Evolutionary conservation across 495 filamentous ascomycete genomes (phyloP).

Genomic region (Penicillium antarcticum): DNA sequence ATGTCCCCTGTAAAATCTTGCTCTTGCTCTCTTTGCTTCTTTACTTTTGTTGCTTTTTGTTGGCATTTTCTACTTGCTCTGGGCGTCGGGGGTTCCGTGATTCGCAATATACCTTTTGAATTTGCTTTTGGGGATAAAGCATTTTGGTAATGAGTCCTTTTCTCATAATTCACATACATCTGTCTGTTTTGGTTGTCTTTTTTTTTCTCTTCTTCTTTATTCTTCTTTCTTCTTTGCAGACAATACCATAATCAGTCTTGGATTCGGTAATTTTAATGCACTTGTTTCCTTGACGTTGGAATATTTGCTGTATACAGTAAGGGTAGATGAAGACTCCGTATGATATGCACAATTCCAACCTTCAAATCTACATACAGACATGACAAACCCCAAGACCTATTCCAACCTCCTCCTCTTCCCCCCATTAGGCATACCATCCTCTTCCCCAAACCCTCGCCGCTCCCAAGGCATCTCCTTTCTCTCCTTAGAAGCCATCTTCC

Average conservation of each 20-base stretch:
- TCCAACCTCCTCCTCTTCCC: conserved; percentile 35
- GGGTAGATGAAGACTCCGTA: not conserved
- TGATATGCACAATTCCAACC: not conserved
- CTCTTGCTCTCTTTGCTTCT: conserved; percentile 9
- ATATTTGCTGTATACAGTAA: not conserved
- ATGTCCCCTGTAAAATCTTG: conserved; percentile 7
- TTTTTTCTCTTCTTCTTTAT: conserved; percentile 6
- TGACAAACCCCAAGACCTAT: conserved; percentile 6
- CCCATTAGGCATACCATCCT: conserved; percentile 12
- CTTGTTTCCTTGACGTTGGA: not conserved
- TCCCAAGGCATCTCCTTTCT: conserved; percentile 71
- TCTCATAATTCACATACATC: conserved; percentile 10
- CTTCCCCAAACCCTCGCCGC: conserved; percentile 46
- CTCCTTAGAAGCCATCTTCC: conserved; percentile 80
- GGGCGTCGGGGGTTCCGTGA: conserved; percentile 14
- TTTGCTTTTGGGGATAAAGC: conserved; percentile 16
- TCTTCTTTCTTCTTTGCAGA: conserved; percentile 4
- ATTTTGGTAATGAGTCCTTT: conserved; percentile 17
- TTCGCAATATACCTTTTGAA: conserved; percentile 29
- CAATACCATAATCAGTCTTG: not conserved
- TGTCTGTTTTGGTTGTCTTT: conserved; percentile 9
- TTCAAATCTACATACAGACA: not conserved
- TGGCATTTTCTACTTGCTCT: conserved; percentile 4
- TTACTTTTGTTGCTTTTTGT: too few species aligned
- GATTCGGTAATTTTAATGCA: conserved; percentile 2